These are phyloP conservation scores for Ceratopteris richardii DNA, from an alignment of 75 land plant genomes.

Conservation along the genomic window DNA sequence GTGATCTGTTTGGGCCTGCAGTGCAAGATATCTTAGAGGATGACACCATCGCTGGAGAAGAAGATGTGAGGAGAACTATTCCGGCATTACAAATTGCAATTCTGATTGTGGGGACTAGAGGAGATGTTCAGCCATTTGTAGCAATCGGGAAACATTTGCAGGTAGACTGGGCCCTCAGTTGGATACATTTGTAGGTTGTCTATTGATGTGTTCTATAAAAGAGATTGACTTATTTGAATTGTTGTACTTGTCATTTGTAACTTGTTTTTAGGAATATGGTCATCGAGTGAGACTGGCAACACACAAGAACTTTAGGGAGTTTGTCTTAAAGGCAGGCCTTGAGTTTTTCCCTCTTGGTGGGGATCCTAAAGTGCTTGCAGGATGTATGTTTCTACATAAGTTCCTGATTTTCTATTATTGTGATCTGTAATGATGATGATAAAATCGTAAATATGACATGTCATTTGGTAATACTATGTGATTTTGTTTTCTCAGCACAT, in stretches of 20 bases:
- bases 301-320: constrained; percentile 88
- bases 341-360: constrained; percentile 98
- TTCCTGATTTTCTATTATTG: too few species aligned
- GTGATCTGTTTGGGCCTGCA: constrained; percentile 22
- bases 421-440: constrained; percentile 1
- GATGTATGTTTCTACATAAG: constrained; percentile 38
- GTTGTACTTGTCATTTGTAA: too few species aligned
- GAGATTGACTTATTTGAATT: too few species aligned
- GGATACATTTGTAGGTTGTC: too few species aligned
- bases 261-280: constrained; percentile 64
- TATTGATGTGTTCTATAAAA: too few species aligned
- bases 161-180: constrained; percentile 43
- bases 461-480: too few species aligned
- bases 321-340: constrained; percentile 86
- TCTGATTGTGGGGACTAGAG: constrained; percentile 96
- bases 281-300: constrained; percentile 97
- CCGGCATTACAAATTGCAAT: constrained; percentile 87
- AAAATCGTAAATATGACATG: too few species aligned
- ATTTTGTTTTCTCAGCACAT: too few species aligned
- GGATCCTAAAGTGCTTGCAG: constrained; percentile 95
- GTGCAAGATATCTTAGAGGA: constrained; percentile 15
- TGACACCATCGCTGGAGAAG: constrained; percentile 31
- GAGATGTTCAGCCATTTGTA: constrained; percentile 97
- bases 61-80: constrained; percentile 17
- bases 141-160: constrained; percentile 90